Evolutionary conservation across 805 yeast species (phyloP).

Genomic region (Metschnikowia colocasiae): DNA sequence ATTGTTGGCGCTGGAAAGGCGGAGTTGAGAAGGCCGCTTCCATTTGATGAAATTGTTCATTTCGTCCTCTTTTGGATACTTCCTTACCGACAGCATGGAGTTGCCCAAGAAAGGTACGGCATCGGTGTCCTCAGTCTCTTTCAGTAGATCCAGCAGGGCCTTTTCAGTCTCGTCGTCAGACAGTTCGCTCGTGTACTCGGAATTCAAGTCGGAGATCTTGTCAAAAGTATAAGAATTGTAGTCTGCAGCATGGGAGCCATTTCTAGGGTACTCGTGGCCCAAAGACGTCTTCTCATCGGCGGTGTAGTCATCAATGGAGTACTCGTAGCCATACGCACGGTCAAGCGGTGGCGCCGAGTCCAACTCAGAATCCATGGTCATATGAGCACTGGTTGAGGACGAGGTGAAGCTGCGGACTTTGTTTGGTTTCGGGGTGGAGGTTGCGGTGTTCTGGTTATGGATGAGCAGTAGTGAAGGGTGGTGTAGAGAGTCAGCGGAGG

Average conservation of each 20-base stretch:
- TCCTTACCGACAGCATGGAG: constrained; percentile 15
- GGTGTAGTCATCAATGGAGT: constrained; percentile 25
- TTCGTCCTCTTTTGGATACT: constrained; percentile 4
- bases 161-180: neutral
- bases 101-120: constrained; percentile 9
- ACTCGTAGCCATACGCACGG: constrained; percentile 32
- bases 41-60: constrained; percentile 25
- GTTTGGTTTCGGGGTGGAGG: constrained; percentile 37
- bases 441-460: constrained; percentile 25
- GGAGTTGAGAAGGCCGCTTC: constrained; percentile 38
- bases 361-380: constrained; percentile 3
- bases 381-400: neutral
- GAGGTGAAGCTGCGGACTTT: constrained; percentile 13
- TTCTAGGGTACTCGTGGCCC: neutral
- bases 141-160: neutral
- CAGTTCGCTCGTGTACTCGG: constrained; percentile 5
- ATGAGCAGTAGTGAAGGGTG: constrained; percentile 8
- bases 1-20: constrained; percentile 16
- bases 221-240: constrained; percentile 31
- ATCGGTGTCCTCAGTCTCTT: neutral
- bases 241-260: neutral
- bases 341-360: constrained; percentile 9
- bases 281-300: constrained; percentile 2
- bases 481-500: constrained; percentile 1
- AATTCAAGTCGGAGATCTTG: constrained; percentile 19